Percentiles rank a stretch among this genome's conserved stretches.
phyloP scores from a whole-genome alignment of 1,284 basidiomycete genomes.

The Tilletiopsis washingtonensis region DNA sequence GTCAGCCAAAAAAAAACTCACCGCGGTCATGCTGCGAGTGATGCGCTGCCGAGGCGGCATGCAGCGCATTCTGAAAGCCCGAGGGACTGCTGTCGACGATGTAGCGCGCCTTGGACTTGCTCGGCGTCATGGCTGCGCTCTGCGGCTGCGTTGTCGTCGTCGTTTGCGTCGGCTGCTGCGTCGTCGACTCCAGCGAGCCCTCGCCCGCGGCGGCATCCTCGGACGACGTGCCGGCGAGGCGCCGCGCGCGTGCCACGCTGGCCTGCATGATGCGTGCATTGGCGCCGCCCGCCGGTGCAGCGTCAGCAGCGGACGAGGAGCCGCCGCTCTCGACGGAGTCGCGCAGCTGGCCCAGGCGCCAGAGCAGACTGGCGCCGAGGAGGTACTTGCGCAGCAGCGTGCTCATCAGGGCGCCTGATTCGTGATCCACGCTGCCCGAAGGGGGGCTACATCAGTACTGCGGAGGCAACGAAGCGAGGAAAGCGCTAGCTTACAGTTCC shows the following conservation, averaged over 20 bases:
- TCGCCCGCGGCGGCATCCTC: slow-evolving; percentile 10
- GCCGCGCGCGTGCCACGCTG: neutral
- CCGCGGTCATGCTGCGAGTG: slow-evolving; percentile 29
- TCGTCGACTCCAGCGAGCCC: slow-evolving; percentile 1
- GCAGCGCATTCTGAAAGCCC: slow-evolving; percentile 29
- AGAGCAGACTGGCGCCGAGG: slow-evolving; percentile 54
- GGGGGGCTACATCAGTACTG: too few species aligned
- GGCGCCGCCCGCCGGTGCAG: slow-evolving; percentile 2
- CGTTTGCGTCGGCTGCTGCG: slow-evolving; percentile 11
- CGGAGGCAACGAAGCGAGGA: too few species aligned
- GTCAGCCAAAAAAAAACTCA: slow-evolving; percentile 10
- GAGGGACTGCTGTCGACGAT: slow-evolving; percentile 32
- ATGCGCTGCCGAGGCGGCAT: slow-evolving; percentile 30
- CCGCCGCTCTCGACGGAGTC: slow-evolving; percentile 1
- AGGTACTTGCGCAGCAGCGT: slow-evolving; percentile 75
- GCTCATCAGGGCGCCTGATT: slow-evolving; percentile 73
- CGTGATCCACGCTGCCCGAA: slow-evolving; percentile 77
- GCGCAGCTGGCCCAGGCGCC: slow-evolving; percentile 30
- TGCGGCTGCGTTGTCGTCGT: slow-evolving; percentile 14
- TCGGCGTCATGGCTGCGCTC: neutral
- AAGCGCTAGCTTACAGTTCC: too few species aligned
- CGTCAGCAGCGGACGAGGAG: too few species aligned
- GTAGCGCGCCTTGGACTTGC: slow-evolving; percentile 9
- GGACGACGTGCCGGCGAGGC: neutral
- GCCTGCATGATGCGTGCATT: slow-evolving; percentile 1